Conservation (phyloP, 352 stramenopile species). For the Blastocystis sp. region DNA sequence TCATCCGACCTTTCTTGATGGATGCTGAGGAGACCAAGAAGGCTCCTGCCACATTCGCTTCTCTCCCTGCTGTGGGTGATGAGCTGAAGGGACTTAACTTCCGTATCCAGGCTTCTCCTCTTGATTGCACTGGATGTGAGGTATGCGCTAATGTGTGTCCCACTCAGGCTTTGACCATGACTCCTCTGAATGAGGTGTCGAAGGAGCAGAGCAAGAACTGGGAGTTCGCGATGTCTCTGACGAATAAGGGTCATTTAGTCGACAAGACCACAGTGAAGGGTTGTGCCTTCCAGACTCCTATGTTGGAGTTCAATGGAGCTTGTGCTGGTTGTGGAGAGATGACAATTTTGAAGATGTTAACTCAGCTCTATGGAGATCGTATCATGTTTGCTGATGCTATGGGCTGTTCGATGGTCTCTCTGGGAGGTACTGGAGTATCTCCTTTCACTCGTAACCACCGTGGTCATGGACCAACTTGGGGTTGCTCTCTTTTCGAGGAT, state of each 20-base stretch:
- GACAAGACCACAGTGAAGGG: slow-evolving; percentile 74
- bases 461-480: slow-evolving; percentile 72
- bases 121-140: slow-evolving; percentile 76
- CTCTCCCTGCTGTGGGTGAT: slow-evolving; percentile 70
- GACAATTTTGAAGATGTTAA: slow-evolving; percentile 75
- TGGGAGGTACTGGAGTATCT: slow-evolving; percentile 68
- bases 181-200: slow-evolving; percentile 72
- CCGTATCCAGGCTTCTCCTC: slow-evolving; percentile 73
- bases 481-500: slow-evolving; percentile 75
- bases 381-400: slow-evolving; percentile 77
- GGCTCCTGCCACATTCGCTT: slow-evolving; percentile 73
- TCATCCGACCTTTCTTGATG: slow-evolving; percentile 74
- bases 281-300: slow-evolving; percentile 74
- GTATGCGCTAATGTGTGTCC: slow-evolving; percentile 75
- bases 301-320: slow-evolving; percentile 74
- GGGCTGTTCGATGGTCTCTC: slow-evolving; percentile 74
- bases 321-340: slow-evolving; percentile 74
- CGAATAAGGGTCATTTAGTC: slow-evolving; percentile 73
- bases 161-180: slow-evolving; percentile 73
- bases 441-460: slow-evolving; percentile 72
- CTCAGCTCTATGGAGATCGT: slow-evolving; percentile 75
- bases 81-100: slow-evolving; percentile 74
- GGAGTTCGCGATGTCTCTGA: slow-evolving; percentile 73
- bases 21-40: slow-evolving; percentile 72
- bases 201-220: slow-evolving; percentile 72